Evolutionary conservation across 140 eudicot genomes (phyloP), one percentile per base, ranked within the genome.

Genomic region (Stevia rebaudiana): DNA sequence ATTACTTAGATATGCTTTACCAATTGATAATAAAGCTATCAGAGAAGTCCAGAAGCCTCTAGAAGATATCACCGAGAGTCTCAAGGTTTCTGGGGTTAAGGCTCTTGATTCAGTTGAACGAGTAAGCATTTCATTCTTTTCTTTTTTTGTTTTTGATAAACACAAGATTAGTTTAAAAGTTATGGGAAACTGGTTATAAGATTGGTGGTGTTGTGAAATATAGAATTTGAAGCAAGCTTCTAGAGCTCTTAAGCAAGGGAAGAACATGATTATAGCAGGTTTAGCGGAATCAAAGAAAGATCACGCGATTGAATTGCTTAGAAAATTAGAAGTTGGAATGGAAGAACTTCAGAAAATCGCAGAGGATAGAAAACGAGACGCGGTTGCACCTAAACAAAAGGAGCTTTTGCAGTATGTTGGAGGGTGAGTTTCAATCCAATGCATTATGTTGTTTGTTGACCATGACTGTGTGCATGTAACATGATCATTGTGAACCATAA

Each of bases 21-120:
- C 98, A 11, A 83, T 92, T 54, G 72, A 92, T 79, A 92, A 92
- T 60, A 92, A 92, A 78, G 98, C 98, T 44, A 83, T 92, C 50
- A 79, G 95, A 78, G 95, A 88, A 48, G 98, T 92, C 44, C 98
- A 92, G 80, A 92, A 88, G 80, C 98, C 98, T 39, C 86, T 92
- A 12, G 98, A 92, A 72, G 96, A 92, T 72, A 92, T 92, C 51
- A 85, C 96, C 0, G 98, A 92, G 5, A 88, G 96, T 78, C 94
- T 92, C 39, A 92, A 92, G 79, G 57, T 83, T 66, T 74, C 98
- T 49, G 98, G 98, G 57, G 77, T 74, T 6, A 92, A 85, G 77
- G 98, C 95, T 17, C 82, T 92, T 48, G 96, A 92, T 71, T 92
- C 96, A 0, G 95, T 80, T 10, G 98, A 81, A 77, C 81, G 98